Conservation (phyloP, 1,139 yeast genomes). For the Candida glucosophila region DNA sequence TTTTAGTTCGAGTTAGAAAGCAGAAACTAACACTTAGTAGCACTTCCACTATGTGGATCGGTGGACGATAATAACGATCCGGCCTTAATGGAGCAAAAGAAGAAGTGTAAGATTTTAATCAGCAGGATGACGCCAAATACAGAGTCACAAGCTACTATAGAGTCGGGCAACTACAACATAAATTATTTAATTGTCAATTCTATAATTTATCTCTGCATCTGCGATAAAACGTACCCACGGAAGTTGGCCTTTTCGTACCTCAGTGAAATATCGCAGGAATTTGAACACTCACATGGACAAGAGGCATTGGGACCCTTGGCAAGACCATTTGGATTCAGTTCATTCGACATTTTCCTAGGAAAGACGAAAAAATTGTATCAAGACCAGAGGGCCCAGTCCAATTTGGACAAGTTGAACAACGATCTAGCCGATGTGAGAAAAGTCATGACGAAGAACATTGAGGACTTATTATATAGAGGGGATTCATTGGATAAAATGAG, state of each 20-base stretch:
- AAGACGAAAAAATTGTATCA: slow-evolving; percentile 85
- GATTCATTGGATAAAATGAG: slow-evolving; percentile 90
- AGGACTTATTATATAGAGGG: slow-evolving; percentile 88
- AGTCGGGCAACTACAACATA: slow-evolving; percentile 65
- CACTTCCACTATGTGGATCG: slow-evolving; percentile 87
- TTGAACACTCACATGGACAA: slow-evolving; percentile 66
- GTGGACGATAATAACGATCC: slow-evolving; percentile 69
- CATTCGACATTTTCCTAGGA: slow-evolving; percentile 74
- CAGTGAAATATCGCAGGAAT: slow-evolving; percentile 74
- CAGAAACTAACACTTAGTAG: slow-evolving; percentile 24
- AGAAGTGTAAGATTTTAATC: slow-evolving; percentile 72
- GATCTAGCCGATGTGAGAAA: slow-evolving; percentile 91
- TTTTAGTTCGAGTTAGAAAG: neutral
- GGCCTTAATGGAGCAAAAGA: slow-evolving; percentile 65
- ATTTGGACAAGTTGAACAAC: slow-evolving; percentile 74
- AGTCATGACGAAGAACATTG: slow-evolving; percentile 94
- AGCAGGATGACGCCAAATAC: slow-evolving; percentile 72
- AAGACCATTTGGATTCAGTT: slow-evolving; percentile 84
- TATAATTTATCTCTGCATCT: slow-evolving; percentile 69
- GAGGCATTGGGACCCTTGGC: slow-evolving; percentile 57
- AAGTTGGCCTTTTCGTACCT: slow-evolving; percentile 85
- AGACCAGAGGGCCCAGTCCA: slow-evolving; percentile 85
- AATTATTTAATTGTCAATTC: slow-evolving; percentile 62
- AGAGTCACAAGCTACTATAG: slow-evolving; percentile 81
- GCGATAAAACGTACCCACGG: slow-evolving; percentile 74